phyloP scores from a whole-genome alignment of 2,329 filamentous ascomycete genomes.

The Periconia sp. region DNA sequence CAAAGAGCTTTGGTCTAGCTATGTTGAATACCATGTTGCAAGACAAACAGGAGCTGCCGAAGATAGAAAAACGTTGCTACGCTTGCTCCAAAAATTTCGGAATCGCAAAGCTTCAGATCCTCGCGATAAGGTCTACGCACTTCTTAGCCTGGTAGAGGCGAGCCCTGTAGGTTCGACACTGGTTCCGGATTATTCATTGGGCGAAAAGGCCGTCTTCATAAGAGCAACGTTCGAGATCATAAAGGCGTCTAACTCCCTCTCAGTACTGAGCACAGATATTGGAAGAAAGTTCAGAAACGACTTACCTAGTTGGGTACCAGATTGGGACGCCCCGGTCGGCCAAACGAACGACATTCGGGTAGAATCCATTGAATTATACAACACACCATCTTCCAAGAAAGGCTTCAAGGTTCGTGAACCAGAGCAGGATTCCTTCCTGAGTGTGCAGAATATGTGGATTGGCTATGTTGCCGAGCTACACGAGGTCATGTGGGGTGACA shows the following conservation, averaged over 20 bases:
- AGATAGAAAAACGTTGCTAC: conserved; percentile 1
- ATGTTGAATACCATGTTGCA: too few relatives aligned
- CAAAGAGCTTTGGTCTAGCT: too few relatives aligned
- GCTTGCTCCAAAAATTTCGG: conserved; percentile 10
- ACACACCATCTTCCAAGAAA: background rate
- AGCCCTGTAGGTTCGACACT: background rate
- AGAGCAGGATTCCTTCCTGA: background rate
- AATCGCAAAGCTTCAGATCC: conserved; percentile 21
- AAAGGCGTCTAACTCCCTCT: conserved; percentile 3
- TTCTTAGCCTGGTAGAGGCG: conserved; percentile 11
- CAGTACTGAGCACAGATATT: conserved; percentile 17
- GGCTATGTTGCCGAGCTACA: background rate
- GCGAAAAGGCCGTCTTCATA: conserved; percentile 13
- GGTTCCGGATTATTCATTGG: conserved; percentile 15
- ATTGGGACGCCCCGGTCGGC: conserved; percentile 20
- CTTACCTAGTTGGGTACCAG: conserved; percentile 28
- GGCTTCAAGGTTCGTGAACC: background rate
- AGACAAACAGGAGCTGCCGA: too few relatives aligned
- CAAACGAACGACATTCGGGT: conserved; percentile 6
- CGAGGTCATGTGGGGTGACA: conserved; percentile 2
- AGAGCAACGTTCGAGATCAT: conserved; percentile 12
- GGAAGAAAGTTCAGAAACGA: conserved; percentile 19
- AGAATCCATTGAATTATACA: background rate
- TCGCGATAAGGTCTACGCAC: conserved; percentile 24
- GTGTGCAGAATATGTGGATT: background rate